Evolutionary conservation across 2,329 filamentous ascomycete genomes (phyloP), one percentile per base, ranked within the genome.

Genomic region (Aureobasidium sp.): DNA sequence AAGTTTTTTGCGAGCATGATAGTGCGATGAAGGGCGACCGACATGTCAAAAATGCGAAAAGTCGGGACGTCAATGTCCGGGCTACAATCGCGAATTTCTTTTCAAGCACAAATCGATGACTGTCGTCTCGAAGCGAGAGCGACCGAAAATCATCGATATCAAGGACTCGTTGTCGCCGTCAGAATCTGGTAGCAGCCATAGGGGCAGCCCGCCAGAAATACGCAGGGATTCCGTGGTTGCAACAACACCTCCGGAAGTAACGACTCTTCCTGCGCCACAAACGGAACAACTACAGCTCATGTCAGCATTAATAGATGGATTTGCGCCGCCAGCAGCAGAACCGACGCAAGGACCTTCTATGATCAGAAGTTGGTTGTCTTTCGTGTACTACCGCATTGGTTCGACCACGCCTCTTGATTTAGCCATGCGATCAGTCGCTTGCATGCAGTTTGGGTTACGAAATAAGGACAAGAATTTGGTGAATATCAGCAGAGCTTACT

Each of bases 21-120:
- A 53, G 51, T 53, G 51, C 30, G 51, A 53, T 35, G 51, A 53
- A 39, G 40, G 29, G 19, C 51, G 51, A 27, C 51, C 51, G 14
- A 29, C 32, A 5, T 53, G 51, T 32, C 51, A 45, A 6, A 35
- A 30, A 29, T 53, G 51, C 30, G 12, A 22, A 38, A 53, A 53
- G 40, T 29, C 39, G n/a, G 51, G 51, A 38, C 39, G 51, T 1
- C 12, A 25, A 22, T 53, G 51, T 34, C 51, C 51, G 11, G 51
- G 51, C 21, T 53, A 53, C 17, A 22, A 12, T 3, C 39, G 40
- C 12, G 30, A 29, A 19, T 34, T 53, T 1, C 30, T 47, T 4
- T 53, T 53, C 42, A 45, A 34, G 25, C 25, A 53, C 32, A 45
- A 32, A 7, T 47, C 17, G 12, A 12, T 34, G 27, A 44, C 25